A percentile compares a stretch with the other conserved stretches of the same genome.
Evolutionary conservation across 1,284 basidiomycete species (phyloP).

Genomic region (Trichosporon asahii): DNA sequence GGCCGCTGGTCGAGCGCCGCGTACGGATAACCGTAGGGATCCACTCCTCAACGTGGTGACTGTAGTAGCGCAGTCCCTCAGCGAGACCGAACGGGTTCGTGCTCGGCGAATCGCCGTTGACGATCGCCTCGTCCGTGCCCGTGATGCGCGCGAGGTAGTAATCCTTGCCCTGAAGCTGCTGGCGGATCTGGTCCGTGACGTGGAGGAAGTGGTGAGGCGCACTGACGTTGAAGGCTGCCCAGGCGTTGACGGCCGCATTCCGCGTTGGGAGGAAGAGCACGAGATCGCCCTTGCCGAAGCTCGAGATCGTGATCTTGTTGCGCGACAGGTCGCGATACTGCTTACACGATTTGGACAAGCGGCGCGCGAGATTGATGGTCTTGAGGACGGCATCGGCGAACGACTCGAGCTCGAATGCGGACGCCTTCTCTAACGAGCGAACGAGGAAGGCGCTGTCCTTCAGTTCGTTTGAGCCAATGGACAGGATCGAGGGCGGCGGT

Average conservation of each 20-base stretch:
- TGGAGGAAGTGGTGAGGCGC: slow-evolving; percentile 97
- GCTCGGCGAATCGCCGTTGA: slow-evolving; percentile 62
- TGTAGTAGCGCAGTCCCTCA: slow-evolving; percentile 86
- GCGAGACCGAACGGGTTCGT: slow-evolving; percentile 61
- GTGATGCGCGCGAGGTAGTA: slow-evolving; percentile 93
- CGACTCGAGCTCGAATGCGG: slow-evolving; percentile 73
- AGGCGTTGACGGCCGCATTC: slow-evolving; percentile 84
- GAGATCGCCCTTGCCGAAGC: slow-evolving; percentile 87
- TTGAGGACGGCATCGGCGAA: slow-evolving; percentile 77
- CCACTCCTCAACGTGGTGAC: slow-evolving; percentile 91
- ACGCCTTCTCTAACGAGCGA: slow-evolving; percentile 38
- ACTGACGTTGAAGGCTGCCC: slow-evolving; percentile 97
- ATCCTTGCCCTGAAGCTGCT: slow-evolving; percentile 79
- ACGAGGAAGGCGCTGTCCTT: slow-evolving; percentile 35
- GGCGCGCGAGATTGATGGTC: slow-evolving; percentile 79
- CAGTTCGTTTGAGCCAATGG: slow-evolving; percentile 25
- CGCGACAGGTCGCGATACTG: slow-evolving; percentile 86
- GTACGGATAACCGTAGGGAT: slow-evolving; percentile 53
- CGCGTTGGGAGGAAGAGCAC: slow-evolving; percentile 90
- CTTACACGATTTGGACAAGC: slow-evolving; percentile 95
- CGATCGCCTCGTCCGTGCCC: slow-evolving; percentile 78
- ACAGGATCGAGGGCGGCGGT: slow-evolving; percentile 9
- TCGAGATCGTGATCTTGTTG: slow-evolving; percentile 89
- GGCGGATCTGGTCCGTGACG: slow-evolving; percentile 74
- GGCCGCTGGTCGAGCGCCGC: neutral